These are phyloP conservation scores for Bimuria novae-zelandiae DNA, from an alignment of 2,329 filamentous ascomycete species.

Conservation along the genomic window DNA sequence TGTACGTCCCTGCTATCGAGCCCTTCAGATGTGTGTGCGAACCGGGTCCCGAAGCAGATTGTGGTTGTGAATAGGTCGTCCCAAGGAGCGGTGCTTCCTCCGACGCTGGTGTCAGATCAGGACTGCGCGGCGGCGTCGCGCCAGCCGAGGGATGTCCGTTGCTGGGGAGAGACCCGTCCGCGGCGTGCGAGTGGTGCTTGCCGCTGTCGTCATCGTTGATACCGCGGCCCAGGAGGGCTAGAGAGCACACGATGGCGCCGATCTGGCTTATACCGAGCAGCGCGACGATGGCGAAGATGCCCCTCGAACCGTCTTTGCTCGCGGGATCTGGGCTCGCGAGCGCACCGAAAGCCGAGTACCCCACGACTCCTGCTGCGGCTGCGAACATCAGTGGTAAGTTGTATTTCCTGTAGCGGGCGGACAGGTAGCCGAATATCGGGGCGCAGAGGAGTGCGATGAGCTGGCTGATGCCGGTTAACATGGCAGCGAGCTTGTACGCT, in stretches of 20 bases:
- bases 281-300: constrained; percentile 75
- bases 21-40: constrained; percentile 74
- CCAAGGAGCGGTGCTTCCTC: constrained; percentile 38
- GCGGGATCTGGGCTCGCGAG: constrained; percentile 76
- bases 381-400: constrained; percentile 77
- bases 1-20: constrained; percentile 93
- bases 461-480: constrained; percentile 87
- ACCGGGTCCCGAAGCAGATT: constrained; percentile 17
- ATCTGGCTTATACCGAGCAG: constrained; percentile 93
- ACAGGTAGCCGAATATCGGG: constrained; percentile 83
- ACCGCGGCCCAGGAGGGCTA: constrained; percentile 83
- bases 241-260: constrained; percentile 90
- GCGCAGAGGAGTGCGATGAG: constrained; percentile 82
- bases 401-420: constrained; percentile 65
- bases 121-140: constrained; percentile 39
- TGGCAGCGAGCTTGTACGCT: constrained; percentile 86
- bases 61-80: constrained; percentile 16
- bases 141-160: constrained; percentile 39
- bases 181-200: constrained; percentile 13
- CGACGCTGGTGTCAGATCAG: constrained; percentile 30
- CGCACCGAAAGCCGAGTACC: constrained; percentile 77
- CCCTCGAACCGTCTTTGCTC: constrained; percentile 68
- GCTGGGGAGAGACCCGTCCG: constrained; percentile 16
- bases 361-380: constrained; percentile 73
- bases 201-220: constrained; percentile 61